These are phyloP conservation scores for Ceratobasidium sp. DNA, from an alignment of 1,284 basidiomycete genomes.

Conservation along the genomic window DNA sequence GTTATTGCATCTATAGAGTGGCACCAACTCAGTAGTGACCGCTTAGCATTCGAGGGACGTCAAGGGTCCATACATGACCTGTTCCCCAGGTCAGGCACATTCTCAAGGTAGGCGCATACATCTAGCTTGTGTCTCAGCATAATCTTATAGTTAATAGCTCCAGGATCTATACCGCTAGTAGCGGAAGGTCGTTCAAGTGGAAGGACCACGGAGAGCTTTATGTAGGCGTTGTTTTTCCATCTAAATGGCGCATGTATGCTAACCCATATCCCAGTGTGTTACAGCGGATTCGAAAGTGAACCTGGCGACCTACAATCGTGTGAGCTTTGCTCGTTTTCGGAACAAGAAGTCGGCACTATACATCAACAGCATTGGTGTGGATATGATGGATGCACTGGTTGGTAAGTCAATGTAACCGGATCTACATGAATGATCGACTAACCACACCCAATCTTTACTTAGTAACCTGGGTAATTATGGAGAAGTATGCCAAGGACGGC, in stretches of 20 bases:
- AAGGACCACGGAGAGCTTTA: conserved; percentile 18
- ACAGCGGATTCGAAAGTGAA: conserved; percentile 12
- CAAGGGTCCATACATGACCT: conserved; percentile 10
- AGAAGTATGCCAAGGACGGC: conserved; percentile 11
- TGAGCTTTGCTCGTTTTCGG: conserved; percentile 7
- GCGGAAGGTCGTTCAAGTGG: conserved; percentile 30
- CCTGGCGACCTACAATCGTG: conserved; percentile 28
- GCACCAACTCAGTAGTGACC: not conserved
- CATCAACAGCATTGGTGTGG: not conserved
- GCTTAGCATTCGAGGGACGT: not conserved
- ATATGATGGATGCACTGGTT: conserved; percentile 22
- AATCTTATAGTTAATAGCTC: not conserved
- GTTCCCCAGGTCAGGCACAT: not conserved
- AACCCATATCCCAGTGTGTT: conserved; percentile 17
- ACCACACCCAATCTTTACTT: not conserved
- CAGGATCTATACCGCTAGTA: not conserved
- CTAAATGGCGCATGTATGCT: not conserved
- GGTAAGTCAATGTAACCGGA: not conserved
- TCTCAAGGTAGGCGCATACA: not conserved
- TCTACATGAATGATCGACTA: not conserved
- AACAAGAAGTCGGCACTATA: conserved; percentile 31
- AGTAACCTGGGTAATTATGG: conserved; percentile 23
- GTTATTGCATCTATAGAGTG: conserved; percentile 1
- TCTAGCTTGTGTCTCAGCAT: not conserved
- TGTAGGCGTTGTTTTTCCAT: not conserved